Percentiles rank a stretch among this genome's conserved stretches.
Evolutionary conservation across 2,329 filamentous ascomycete genomes (phyloP).

Genomic region (Stromatinia cepivora): DNA sequence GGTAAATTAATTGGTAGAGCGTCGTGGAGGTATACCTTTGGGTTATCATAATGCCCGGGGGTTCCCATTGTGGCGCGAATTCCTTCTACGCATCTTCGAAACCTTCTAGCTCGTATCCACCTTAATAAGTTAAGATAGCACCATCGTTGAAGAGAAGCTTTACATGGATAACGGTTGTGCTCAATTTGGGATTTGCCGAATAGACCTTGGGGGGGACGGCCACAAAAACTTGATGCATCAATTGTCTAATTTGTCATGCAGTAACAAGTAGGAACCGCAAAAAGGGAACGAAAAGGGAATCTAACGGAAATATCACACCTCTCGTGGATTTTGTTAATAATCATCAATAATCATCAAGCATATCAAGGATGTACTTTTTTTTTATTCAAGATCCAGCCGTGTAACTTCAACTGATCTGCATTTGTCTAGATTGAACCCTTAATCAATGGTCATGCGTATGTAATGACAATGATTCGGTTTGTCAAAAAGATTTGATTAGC

Average conservation of each 20-base stretch:
- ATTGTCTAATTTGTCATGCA: conserved; percentile 10
- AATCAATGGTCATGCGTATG: conserved; percentile 14
- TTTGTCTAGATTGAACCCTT: conserved; percentile 14
- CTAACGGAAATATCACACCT: neutral
- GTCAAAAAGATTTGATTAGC: neutral
- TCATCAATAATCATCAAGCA: neutral
- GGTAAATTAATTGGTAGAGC: conserved; percentile 16
- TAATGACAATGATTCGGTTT: conserved; percentile 13
- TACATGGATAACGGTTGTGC: neutral
- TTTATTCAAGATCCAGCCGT: neutral
- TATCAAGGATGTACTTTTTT: neutral
- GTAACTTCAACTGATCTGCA: neutral
- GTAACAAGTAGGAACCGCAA: neutral
- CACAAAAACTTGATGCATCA: conserved; percentile 9
- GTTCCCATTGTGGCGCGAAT: conserved; percentile 14
- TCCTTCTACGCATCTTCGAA: conserved; percentile 26
- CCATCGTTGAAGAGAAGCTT: conserved; percentile 5
- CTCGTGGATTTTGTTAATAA: conserved; percentile 7
- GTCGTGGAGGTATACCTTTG: neutral
- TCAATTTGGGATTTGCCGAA: conserved; percentile 12
- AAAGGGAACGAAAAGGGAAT: neutral
- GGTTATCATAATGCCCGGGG: neutral
- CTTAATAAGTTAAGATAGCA: neutral
- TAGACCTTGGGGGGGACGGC: neutral
- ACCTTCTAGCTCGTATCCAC: conserved; percentile 23